Percentiles rank a stretch among this genome's conserved stretches.
These are phyloP conservation scores for Agarophyton chilense DNA, from an alignment of 23 red algal genomes.

Conservation along the genomic window DNA sequence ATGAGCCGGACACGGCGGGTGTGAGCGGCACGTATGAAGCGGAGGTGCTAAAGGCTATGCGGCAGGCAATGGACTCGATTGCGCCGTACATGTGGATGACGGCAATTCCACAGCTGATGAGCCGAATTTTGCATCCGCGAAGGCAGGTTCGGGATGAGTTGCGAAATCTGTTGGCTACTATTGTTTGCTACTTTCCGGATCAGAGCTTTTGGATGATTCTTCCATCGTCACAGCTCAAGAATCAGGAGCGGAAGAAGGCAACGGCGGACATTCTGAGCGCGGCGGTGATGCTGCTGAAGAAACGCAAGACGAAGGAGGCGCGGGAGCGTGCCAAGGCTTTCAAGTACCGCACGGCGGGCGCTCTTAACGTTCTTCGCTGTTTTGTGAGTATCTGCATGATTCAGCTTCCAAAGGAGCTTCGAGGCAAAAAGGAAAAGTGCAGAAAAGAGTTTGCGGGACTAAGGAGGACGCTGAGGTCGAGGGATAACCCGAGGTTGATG, in stretches of 20 bases:
- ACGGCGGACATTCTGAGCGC: constrained; percentile 25
- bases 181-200: constrained; percentile 65
- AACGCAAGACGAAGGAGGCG: background rate
- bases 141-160: constrained; percentile 57
- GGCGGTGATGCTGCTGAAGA: background rate
- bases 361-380: constrained; percentile 3
- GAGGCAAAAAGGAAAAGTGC: constrained; percentile 55
- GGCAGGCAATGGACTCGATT: constrained; percentile 38
- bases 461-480: constrained; percentile 1
- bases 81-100: constrained; percentile 89
- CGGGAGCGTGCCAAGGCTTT: constrained; percentile 22
- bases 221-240: constrained; percentile 44
- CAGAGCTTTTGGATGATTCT: constrained; percentile 79
- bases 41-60: constrained; percentile 13
- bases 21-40: constrained; percentile 13
- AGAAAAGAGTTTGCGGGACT: constrained; percentile 38
- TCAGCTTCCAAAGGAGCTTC: constrained; percentile 23
- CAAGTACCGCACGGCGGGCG: background rate
- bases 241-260: constrained; percentile 31
- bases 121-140: constrained; percentile 62
- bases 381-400: constrained; percentile 65
- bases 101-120: constrained; percentile 89
- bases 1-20: background rate
- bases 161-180: constrained; percentile 47
- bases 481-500: constrained; percentile 8